phyloP scores from a whole-genome alignment of 2,329 filamentous ascomycete species.

The Lachnellula suecica region DNA sequence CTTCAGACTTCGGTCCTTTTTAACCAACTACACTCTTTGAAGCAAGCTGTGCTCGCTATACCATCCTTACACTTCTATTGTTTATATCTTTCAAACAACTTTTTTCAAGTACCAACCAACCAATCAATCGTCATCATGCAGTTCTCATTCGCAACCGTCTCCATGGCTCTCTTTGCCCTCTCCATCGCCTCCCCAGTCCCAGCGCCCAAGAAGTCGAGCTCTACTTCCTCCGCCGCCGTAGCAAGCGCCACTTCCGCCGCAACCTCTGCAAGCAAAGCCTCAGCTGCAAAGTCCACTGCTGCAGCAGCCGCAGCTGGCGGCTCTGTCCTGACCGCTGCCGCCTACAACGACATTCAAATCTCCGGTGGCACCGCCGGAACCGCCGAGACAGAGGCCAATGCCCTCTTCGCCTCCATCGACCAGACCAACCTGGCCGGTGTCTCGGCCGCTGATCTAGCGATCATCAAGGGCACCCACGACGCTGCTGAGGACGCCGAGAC shows the following conservation, averaged over 20 bases:
- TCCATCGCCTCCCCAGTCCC: constrained; percentile 32
- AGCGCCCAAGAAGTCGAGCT: constrained; percentile 15
- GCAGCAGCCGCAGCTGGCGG: constrained; percentile 17
- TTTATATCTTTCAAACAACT: constrained; percentile 17
- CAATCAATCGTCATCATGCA: constrained; percentile 30
- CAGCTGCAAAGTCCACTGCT: constrained; percentile 6
- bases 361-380: constrained; percentile 45
- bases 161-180: constrained; percentile 25
- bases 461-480: constrained; percentile 49
- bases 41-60: constrained; percentile 31
- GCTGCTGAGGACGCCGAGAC: constrained; percentile 54
- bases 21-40: constrained; percentile 16
- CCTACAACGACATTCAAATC: constrained; percentile 48
- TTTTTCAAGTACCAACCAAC: constrained; percentile 2
- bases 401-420: constrained; percentile 39
- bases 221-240: constrained; percentile 9
- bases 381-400: constrained; percentile 43
- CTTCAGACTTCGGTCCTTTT: constrained; percentile 12
- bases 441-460: constrained; percentile 45
- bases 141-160: constrained; percentile 33
- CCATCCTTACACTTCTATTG: constrained; percentile 14
- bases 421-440: constrained; percentile 43
- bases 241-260: constrained; percentile 10
- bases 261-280: constrained; percentile 9
- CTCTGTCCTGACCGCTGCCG: constrained; percentile 34